Conservation (phyloP, 1,284 basidiomycete species). For the Microbotryum violaceum region DNA sequence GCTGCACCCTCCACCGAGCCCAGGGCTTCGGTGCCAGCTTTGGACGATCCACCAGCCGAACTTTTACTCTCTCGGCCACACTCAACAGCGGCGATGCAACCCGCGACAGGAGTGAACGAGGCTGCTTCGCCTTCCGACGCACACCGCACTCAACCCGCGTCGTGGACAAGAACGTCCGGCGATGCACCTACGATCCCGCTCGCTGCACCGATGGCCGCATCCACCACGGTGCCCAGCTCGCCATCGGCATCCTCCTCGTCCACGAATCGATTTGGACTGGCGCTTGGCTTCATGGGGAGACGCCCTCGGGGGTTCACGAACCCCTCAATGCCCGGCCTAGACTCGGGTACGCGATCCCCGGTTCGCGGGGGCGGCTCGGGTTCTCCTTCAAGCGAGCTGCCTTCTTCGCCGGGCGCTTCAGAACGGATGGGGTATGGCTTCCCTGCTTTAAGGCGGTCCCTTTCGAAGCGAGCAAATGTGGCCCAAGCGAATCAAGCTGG, state of each 20-base stretch:
- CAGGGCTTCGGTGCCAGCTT: no score
- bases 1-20: no score
- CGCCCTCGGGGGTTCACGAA: constrained; percentile 18
- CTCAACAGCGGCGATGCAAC: no score
- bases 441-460: constrained; percentile 21
- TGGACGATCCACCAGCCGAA: no score
- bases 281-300: constrained; percentile 24
- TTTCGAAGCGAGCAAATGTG: constrained; percentile 19
- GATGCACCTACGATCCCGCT: no score
- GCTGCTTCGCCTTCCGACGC: no score
- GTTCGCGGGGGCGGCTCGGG: constrained; percentile 6
- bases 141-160: no score
- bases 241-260: constrained; percentile 1
- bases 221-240: constrained; percentile 1
- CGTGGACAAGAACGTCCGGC: no score
- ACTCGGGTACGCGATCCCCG: constrained; percentile 13
- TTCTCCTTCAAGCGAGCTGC: constrained; percentile 18
- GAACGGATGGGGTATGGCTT: constrained; percentile 23
- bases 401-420: constrained; percentile 18
- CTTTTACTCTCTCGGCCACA: no score
- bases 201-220: not conserved
- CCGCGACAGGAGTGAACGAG: no score
- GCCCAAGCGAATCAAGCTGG: not conserved
- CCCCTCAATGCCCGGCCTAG: not conserved
- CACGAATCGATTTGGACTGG: constrained; percentile 26